Percentiles rank a stretch among this genome's conserved stretches.
phyloP scores from a whole-genome alignment of 192 early-diverging fungal species.

The Coemansia erecta region DNA sequence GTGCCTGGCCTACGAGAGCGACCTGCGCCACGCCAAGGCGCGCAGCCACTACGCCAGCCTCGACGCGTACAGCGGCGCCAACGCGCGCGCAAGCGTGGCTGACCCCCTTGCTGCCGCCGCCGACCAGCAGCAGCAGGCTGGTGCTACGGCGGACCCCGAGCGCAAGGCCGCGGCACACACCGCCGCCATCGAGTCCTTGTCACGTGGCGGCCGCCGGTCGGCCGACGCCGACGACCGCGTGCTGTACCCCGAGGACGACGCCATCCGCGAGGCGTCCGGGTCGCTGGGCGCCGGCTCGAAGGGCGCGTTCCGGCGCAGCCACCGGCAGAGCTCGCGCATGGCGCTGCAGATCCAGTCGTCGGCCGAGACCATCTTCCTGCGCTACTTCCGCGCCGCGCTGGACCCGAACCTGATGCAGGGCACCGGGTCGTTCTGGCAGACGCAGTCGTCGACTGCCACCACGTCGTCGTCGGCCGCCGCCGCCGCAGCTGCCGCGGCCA shows the following conservation, averaged over 20 bases:
- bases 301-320: constrained; percentile 34
- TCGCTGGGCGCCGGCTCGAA: background rate
- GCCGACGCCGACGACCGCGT: constrained; percentile 9
- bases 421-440: constrained; percentile 21
- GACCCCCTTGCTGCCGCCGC: background rate
- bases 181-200: constrained; percentile 42
- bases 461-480: constrained; percentile 6
- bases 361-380: constrained; percentile 48
- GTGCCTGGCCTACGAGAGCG: constrained; percentile 53
- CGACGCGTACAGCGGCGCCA: constrained; percentile 14
- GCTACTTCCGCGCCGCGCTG: constrained; percentile 52
- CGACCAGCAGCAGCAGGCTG: constrained; percentile 11
- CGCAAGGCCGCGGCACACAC: constrained; percentile 33
- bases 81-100: background rate
- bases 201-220: constrained; percentile 25
- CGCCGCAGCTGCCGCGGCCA: constrained; percentile 12
- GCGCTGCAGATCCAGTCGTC: constrained; percentile 53
- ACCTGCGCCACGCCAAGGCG: constrained; percentile 50
- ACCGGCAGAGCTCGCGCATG: constrained; percentile 50
- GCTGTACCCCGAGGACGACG: constrained; percentile 10
- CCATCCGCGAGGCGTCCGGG: constrained; percentile 1
- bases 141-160: constrained; percentile 7
- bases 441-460: constrained; percentile 5
- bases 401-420: constrained; percentile 47
- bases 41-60: constrained; percentile 45